Evolutionary conservation across 2,329 filamentous ascomycete species (phyloP).

Genomic region (Aspergillus piperis): DNA sequence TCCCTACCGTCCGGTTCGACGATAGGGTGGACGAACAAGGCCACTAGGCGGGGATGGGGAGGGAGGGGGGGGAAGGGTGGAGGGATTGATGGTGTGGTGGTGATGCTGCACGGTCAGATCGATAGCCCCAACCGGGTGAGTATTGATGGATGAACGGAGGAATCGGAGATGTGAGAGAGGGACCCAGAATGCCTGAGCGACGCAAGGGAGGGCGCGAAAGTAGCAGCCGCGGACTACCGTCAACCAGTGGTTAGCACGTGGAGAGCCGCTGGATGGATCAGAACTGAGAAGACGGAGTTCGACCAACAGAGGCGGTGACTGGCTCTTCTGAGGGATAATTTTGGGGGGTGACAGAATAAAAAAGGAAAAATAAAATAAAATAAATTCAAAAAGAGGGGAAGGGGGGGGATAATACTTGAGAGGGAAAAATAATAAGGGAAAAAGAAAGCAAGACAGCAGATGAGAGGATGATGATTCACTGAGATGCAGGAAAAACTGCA

Average conservation of each 20-base stretch:
- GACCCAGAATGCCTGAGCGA: constrained; percentile 21
- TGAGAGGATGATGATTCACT: constrained; percentile 1
- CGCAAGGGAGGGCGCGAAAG: constrained; percentile 26
- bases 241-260: constrained; percentile 28
- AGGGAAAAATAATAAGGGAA: background rate
- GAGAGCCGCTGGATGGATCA: constrained; percentile 23
- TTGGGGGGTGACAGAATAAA: no score
- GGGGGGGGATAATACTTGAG: background rate
- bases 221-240: constrained; percentile 24
- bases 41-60: background rate
- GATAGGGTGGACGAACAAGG: constrained; percentile 14
- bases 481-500: constrained; percentile 20
- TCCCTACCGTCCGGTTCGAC: constrained; percentile 21
- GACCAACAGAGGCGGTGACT: constrained; percentile 15
- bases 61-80: background rate
- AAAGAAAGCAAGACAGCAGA: background rate
- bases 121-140: constrained; percentile 17
- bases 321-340: background rate
- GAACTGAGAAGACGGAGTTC: constrained; percentile 4
- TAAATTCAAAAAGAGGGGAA: background rate
- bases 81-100: constrained; percentile 9
- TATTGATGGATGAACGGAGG: constrained; percentile 16
- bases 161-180: constrained; percentile 23
- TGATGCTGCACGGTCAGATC: constrained; percentile 23
- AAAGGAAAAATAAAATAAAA: no score